Evolutionary conservation across 306 rosid genomes (phyloP).

Genomic region (Rosa chinensis): DNA sequence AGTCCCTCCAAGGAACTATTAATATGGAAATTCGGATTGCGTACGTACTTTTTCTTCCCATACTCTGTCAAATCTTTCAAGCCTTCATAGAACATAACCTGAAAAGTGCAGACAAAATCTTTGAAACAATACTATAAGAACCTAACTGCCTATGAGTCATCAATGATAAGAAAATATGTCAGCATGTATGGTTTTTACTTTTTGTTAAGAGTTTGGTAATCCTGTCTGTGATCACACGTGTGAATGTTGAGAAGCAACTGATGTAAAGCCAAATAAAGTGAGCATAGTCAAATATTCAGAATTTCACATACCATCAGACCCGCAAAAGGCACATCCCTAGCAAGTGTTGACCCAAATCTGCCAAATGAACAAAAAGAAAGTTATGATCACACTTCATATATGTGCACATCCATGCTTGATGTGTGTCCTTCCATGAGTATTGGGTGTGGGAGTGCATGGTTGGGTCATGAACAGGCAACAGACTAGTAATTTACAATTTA

Average conservation of each 20-base stretch:
- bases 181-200: neutral
- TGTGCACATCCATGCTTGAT: neutral
- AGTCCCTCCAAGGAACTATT: constrained; percentile 74
- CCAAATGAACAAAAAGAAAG: constrained; percentile 30
- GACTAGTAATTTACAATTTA: neutral
- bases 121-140: neutral
- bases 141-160: neutral
- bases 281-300: neutral
- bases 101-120: constrained; percentile 16
- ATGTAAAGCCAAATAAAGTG: neutral
- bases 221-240: neutral
- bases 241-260: neutral
- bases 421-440: neutral
- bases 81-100: constrained; percentile 84
- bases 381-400: neutral
- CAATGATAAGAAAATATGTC: neutral
- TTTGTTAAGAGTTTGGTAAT: neutral
- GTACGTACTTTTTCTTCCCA: constrained; percentile 61
- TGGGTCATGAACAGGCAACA: constrained; percentile 3
- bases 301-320: constrained; percentile 69
- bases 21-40: constrained; percentile 40
- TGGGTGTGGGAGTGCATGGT: neutral
- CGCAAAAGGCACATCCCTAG: constrained; percentile 93
- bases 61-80: constrained; percentile 59
- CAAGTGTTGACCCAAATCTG: constrained; percentile 84